Evolutionary conservation across 1,284 basidiomycete genomes (phyloP).

Genomic region (Pterulicium gracile): DNA sequence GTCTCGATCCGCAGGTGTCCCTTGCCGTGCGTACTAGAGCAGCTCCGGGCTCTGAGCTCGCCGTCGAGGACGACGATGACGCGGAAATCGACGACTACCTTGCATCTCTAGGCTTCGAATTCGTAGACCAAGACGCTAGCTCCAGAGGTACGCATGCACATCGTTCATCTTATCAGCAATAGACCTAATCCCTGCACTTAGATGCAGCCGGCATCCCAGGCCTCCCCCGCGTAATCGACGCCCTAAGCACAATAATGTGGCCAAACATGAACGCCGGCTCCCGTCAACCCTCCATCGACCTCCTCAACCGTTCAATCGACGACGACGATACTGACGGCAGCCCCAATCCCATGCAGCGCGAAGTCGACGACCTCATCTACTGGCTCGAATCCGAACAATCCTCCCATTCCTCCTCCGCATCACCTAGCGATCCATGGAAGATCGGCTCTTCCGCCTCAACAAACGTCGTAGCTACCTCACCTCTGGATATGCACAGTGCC

Average conservation of each 20-base stretch:
- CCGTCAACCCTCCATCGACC: slow-evolving; percentile 12
- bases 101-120: slow-evolving; percentile 63
- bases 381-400: slow-evolving; percentile 45
- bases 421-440: slow-evolving; percentile 23
- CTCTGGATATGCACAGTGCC: slow-evolving; percentile 5
- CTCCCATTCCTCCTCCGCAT: slow-evolving; percentile 9
- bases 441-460: slow-evolving; percentile 11
- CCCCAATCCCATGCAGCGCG: slow-evolving; percentile 26
- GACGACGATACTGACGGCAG: slow-evolving; percentile 10
- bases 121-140: slow-evolving; percentile 32
- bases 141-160: neutral
- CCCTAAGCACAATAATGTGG: slow-evolving; percentile 79
- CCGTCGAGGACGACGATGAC: slow-evolving; percentile 14
- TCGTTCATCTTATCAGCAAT: slow-evolving; percentile 9
- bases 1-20: slow-evolving; percentile 54
- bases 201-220: slow-evolving; percentile 39
- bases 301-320: slow-evolving; percentile 10
- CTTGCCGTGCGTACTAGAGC: slow-evolving; percentile 49
- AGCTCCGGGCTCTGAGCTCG: slow-evolving; percentile 6
- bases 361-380: slow-evolving; percentile 47
- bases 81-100: slow-evolving; percentile 50
- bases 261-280: slow-evolving; percentile 49
- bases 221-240: slow-evolving; percentile 60
- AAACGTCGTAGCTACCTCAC: slow-evolving; percentile 13
- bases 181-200: slow-evolving; percentile 4